Evolutionary conservation across 1,139 yeast genomes (phyloP), one percentile per base, ranked within the genome.

Genomic region (Wickerhamiella infanticola): DNA sequence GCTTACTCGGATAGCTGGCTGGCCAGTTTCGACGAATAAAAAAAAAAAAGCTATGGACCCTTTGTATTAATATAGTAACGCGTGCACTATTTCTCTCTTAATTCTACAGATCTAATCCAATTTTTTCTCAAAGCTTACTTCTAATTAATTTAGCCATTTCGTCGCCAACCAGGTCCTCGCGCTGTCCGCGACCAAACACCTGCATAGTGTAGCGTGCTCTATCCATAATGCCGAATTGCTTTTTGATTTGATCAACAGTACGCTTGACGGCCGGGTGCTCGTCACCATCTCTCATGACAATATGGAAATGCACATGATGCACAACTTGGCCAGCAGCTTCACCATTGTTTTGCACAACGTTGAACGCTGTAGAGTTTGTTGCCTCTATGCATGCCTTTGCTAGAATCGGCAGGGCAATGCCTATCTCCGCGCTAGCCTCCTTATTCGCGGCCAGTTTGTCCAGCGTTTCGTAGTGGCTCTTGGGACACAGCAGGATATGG

Each of bases 221-320:
- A 24, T 45, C 47, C 11, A 35, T 35, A 33, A 43, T 35, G 8
- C 46, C 38, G 27, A 42, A 37, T 38, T 45, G 35, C 27, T 23
- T 6, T 23, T 35, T 35, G 7, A 47, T 29, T 24, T 36, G 40
- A 9, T 40, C 36, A 7, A 51, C 52, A 3, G 42, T 35, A 11
- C 31, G 43, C 6, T 44, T 9, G n/a, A 47, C 42, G 9, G 24
- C 39, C 24, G 35, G 35, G 23, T 37, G 38, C 18, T 37, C 45
- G 4, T 33, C 13, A 18, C 42, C 37, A 39, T 46, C 51, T 9
- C 65, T 52, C n/a, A 60, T 45, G 3, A 63, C 58, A 6, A 63
- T 43, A 59, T 85, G 95, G 75, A 84, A 84, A 61, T 85, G 95
- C 46, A 84, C 95, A 61, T 85, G 95, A 58, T 79, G 86, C 46